A percentile compares a stretch with the other conserved stretches of the same genome.
Evolutionary conservation across 371 early-diverging fungal species (phyloP).

Genomic region (Nematocida parisii): DNA sequence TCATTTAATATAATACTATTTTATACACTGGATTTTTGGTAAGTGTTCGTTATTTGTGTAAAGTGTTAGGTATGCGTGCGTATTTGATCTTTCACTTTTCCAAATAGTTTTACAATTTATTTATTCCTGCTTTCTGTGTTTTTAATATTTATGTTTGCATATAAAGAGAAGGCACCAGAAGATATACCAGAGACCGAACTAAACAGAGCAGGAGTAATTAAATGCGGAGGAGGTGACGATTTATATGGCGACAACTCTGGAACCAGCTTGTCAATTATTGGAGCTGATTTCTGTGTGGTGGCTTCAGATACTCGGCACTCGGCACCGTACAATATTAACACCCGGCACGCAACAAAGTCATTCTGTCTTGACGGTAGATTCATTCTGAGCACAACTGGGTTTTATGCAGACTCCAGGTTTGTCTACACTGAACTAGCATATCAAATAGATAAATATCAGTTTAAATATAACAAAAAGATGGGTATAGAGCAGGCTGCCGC

Average conservation of each 20-base stretch:
- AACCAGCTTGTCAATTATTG: constrained; percentile 85
- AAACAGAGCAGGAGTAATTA: constrained; percentile 19
- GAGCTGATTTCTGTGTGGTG: constrained; percentile 84
- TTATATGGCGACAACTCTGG: constrained; percentile 75
- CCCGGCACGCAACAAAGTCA: constrained; percentile 85
- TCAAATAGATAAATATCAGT: constrained; percentile 70
- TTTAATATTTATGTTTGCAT: constrained; percentile 13
- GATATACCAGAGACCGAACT: constrained; percentile 1
- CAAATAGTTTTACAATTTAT: background rate
- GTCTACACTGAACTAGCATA: constrained; percentile 79
- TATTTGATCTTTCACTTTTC: too few species aligned
- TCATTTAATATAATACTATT: too few species aligned
- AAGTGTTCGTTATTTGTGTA: too few species aligned
- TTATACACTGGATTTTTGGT: too few species aligned
- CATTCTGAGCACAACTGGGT: constrained; percentile 83
- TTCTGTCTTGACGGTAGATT: constrained; percentile 75
- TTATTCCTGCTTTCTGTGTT: constrained; percentile 4
- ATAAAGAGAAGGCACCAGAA: background rate
- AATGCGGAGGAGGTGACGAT: constrained; percentile 52
- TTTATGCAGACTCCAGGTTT: constrained; percentile 85
- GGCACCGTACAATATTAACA: constrained; percentile 87
- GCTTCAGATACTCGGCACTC: constrained; percentile 94
- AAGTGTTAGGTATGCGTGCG: too few species aligned
- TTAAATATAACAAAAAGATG: constrained; percentile 79
- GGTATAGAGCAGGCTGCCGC: constrained; percentile 87